These are phyloP conservation scores for Fragilaria radians DNA, from an alignment of 108 stramenopile species.

Conservation along the genomic window DNA sequence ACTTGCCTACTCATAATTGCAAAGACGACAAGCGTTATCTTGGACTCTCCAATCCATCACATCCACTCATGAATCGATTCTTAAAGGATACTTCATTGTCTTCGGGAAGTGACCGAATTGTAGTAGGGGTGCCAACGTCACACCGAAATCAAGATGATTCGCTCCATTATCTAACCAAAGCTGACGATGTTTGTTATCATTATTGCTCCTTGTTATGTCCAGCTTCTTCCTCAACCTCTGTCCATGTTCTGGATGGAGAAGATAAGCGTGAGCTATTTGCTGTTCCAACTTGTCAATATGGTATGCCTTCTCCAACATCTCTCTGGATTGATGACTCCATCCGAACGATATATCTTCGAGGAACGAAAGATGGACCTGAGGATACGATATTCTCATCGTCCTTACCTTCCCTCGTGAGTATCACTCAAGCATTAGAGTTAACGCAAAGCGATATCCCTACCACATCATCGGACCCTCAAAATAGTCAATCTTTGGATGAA, in stretches of 20 bases:
- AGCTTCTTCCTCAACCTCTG: neutral
- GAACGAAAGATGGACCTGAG: neutral
- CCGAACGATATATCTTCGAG: constrained; percentile 16
- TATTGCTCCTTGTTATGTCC: neutral
- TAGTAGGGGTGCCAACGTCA: neutral
- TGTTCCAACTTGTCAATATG: constrained; percentile 21
- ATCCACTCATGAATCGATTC: constrained; percentile 18
- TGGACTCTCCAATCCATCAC: constrained; percentile 25
- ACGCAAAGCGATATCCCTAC: neutral
- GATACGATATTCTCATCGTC: constrained; percentile 2
- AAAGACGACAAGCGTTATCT: constrained; percentile 10
- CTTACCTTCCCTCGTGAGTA: neutral
- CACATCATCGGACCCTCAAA: neutral
- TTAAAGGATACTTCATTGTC: constrained; percentile 21
- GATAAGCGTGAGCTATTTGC: constrained; percentile 25
- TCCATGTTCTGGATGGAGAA: constrained; percentile 27
- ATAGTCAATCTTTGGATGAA: neutral
- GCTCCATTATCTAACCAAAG: neutral
- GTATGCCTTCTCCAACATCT: constrained; percentile 6
- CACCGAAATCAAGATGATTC: neutral
- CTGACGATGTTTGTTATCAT: neutral
- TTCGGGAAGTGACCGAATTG: neutral
- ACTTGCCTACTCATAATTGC: neutral
- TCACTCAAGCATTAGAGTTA: neutral
- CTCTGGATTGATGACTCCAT: constrained; percentile 17